Evolutionary conservation across 768 basidiomycete species (phyloP).

Genomic region (Guyanaporus albipodus): DNA sequence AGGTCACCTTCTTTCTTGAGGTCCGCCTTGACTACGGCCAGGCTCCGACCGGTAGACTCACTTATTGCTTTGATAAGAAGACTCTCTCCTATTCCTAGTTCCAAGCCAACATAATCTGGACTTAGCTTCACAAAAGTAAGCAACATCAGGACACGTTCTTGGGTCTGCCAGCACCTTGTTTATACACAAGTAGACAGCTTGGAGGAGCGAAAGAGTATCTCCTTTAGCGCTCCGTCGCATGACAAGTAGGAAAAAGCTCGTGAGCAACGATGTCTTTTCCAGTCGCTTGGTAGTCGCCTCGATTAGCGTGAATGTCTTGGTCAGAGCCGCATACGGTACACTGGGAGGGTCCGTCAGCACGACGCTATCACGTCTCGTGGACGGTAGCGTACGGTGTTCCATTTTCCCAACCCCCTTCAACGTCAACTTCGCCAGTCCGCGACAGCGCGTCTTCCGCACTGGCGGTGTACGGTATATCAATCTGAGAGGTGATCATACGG

Average conservation of each 20-base stretch:
- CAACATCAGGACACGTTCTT: neutral
- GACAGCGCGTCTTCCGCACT: slow-evolving; percentile 70
- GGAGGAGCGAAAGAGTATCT: slow-evolving; percentile 72
- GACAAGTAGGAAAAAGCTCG: slow-evolving; percentile 83
- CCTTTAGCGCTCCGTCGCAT: slow-evolving; percentile 79
- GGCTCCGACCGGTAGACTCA: slow-evolving; percentile 89
- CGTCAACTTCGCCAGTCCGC: slow-evolving; percentile 64
- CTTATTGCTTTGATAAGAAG: slow-evolving; percentile 92
- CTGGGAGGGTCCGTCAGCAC: slow-evolving; percentile 37
- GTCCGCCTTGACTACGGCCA: slow-evolving; percentile 80
- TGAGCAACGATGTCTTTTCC: slow-evolving; percentile 87
- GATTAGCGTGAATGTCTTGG: slow-evolving; percentile 83
- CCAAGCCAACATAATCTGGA: slow-evolving; percentile 92
- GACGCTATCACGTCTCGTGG: neutral
- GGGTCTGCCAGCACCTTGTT: slow-evolving; percentile 64
- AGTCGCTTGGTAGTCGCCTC: slow-evolving; percentile 94
- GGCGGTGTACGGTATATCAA: slow-evolving; percentile 2
- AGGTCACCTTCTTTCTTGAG: slow-evolving; percentile 94
- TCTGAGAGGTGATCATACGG: neutral
- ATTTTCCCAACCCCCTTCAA: slow-evolving; percentile 77
- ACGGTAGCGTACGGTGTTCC: slow-evolving; percentile 68
- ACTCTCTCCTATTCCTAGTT: slow-evolving; percentile 95
- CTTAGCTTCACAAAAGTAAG: slow-evolving; percentile 54
- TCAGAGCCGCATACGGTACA: slow-evolving; percentile 90
- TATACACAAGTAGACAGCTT: slow-evolving; percentile 93